These are phyloP conservation scores for Spirogloea muscicola DNA, from an alignment of 139 green algal genomes.

Conservation along the genomic window DNA sequence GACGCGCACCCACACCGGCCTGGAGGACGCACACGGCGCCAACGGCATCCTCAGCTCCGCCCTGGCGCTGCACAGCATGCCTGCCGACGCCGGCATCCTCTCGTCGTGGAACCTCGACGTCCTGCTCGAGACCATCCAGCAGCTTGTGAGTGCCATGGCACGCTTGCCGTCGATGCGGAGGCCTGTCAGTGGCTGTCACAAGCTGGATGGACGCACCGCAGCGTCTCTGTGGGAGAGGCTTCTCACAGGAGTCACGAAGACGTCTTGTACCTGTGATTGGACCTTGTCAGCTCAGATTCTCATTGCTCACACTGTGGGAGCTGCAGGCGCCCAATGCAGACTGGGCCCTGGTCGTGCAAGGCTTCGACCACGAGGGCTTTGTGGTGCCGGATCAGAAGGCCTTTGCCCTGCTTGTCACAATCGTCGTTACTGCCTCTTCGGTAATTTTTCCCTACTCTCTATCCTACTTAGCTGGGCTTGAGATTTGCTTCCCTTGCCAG, in stretches of 20 bases:
- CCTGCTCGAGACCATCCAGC: slow-evolving; percentile 47
- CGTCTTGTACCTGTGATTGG: background rate
- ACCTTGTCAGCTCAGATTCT: background rate
- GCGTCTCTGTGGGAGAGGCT: background rate
- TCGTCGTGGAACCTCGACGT: slow-evolving; percentile 59
- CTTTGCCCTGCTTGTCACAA: slow-evolving; percentile 59
- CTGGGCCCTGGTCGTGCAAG: slow-evolving; percentile 67
- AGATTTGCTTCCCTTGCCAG: no score
- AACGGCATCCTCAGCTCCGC: slow-evolving; percentile 14
- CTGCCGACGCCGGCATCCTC: background rate
- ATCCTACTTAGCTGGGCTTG: no score
- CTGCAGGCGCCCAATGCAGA: slow-evolving; percentile 54
- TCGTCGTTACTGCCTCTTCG: no score
- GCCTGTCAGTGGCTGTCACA: no score
- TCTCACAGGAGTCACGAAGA: background rate
- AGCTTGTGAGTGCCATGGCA: slow-evolving; percentile 1
- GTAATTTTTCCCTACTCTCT: no score
- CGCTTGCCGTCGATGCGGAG: background rate
- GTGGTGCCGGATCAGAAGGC: slow-evolving; percentile 57
- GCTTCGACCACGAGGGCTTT: slow-evolving; percentile 74
- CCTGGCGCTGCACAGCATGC: slow-evolving; percentile 7
- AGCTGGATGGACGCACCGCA: no score
- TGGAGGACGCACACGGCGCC: slow-evolving; percentile 17
- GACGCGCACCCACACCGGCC: slow-evolving; percentile 52
- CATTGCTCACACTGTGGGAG: no score